Percentiles rank a stretch among this genome's conserved stretches.
phyloP scores from a whole-genome alignment of 441 rosid species.

The Gossypium schwendimanii region DNA sequence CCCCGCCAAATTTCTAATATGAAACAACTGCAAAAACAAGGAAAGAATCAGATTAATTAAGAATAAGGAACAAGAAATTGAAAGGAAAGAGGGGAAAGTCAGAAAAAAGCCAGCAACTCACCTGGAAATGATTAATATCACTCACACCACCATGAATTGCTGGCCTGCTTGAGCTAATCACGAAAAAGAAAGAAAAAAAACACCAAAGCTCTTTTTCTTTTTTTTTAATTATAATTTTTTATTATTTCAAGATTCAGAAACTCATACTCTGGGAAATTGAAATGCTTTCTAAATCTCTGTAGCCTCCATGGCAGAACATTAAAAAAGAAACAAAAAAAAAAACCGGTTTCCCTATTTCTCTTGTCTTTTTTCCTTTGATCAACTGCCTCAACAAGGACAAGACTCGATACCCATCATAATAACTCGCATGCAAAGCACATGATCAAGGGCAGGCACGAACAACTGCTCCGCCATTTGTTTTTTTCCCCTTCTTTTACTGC shows the following conservation, averaged over 20 bases:
- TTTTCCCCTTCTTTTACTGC: not conserved
- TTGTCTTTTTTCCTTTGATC: constrained; percentile 7
- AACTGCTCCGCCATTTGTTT: constrained; percentile 2
- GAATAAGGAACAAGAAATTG: not conserved
- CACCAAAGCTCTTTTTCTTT: not conserved
- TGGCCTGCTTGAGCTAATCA: too few species aligned
- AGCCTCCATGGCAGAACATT: constrained; percentile 31
- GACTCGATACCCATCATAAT: constrained; percentile 16
- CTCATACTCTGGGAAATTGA: constrained; percentile 13
- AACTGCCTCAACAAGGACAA: constrained; percentile 13
- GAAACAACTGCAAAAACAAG: not conserved
- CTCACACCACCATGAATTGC: not conserved
- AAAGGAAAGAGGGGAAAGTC: not conserved
- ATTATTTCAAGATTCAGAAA: not conserved
- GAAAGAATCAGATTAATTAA: not conserved
- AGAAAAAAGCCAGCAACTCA: constrained; percentile 16
- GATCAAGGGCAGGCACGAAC: constrained; percentile 15
- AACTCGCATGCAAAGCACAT: constrained; percentile 14
- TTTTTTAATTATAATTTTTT: too few species aligned
- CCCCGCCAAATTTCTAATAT: constrained; percentile 1
- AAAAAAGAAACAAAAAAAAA: not conserved
- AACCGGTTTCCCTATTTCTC: not conserved
- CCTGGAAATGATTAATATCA: constrained; percentile 14
- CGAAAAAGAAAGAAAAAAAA: too few species aligned
- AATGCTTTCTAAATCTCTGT: constrained; percentile 34